phyloP scores from a whole-genome alignment of 345 rosid genomes.

The Camelina laxa region DNA sequence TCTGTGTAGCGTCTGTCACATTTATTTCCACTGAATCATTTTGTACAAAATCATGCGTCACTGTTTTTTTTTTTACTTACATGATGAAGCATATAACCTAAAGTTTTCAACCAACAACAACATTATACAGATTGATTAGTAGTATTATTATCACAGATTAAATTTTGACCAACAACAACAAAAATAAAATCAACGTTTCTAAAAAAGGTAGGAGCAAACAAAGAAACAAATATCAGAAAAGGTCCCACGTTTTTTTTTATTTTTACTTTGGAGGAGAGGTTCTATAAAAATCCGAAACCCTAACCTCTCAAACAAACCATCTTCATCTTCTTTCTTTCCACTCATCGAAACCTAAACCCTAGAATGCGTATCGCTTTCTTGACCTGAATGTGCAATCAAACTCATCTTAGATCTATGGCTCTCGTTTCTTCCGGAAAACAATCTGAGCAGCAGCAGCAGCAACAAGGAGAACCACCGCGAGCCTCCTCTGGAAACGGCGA shows the following conservation, averaged over 20 bases:
- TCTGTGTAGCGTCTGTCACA: conserved; percentile 11
- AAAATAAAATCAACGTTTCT: conserved; percentile 10
- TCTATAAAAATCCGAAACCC: conserved; percentile 41
- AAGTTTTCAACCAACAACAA: background rate
- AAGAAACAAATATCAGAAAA: background rate
- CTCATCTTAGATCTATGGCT: conserved; percentile 41
- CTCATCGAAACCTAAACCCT: conserved; percentile 44
- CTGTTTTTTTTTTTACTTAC: background rate
- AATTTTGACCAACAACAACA: background rate
- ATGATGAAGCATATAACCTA: background rate
- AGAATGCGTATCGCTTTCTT: conserved; percentile 33
- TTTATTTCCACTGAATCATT: conserved; percentile 24
- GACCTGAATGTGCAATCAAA: conserved; percentile 42
- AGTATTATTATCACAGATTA: too few species aligned
- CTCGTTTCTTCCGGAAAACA: conserved; percentile 43
- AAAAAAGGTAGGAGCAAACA: conserved; percentile 12
- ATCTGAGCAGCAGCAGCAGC: conserved; percentile 28
- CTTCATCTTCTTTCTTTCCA: conserved; percentile 33
- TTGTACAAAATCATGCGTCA: conserved; percentile 24
- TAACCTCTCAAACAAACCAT: conserved; percentile 49
- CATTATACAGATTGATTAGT: background rate
- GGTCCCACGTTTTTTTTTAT: conserved; percentile 20
- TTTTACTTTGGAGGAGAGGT: background rate
- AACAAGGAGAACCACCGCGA: conserved; percentile 23
- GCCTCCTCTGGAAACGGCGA: conserved; percentile 26